A percentile compares a stretch with the other conserved stretches of the same genome.
Conservation (phyloP, 106 monocot genomes). For the Dendrobium huoshanense region DNA sequence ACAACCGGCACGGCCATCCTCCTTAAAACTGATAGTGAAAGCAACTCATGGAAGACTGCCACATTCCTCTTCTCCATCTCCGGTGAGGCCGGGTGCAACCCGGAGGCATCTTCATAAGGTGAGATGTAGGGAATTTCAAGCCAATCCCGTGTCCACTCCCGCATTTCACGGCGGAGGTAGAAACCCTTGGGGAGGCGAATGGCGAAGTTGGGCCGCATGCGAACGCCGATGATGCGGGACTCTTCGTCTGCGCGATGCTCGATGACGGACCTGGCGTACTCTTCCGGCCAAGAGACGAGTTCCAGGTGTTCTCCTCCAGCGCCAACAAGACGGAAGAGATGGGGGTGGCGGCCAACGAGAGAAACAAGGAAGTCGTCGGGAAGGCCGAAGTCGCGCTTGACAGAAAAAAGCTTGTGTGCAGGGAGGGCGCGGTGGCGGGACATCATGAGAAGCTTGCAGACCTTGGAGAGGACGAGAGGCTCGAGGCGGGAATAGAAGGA, state of each 20-base stretch:
- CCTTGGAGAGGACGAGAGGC: conserved; percentile 32
- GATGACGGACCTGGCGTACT: conserved; percentile 49
- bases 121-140: conserved; percentile 81
- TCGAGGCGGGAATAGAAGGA: conserved; percentile 30
- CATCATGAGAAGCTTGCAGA: conserved; percentile 84
- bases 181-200: conserved; percentile 62
- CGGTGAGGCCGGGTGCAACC: conserved; percentile 38
- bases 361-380: conserved; percentile 56
- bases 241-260: conserved; percentile 58
- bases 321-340: conserved; percentile 40
- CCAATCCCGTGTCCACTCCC: conserved; percentile 93
- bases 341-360: conserved; percentile 42
- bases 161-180: conserved; percentile 73
- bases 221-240: conserved; percentile 38
- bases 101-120: conserved; percentile 60
- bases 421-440: conserved; percentile 39
- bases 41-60: conserved; percentile 69
- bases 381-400: conserved; percentile 72
- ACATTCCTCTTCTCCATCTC: conserved; percentile 92
- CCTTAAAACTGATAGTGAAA: conserved; percentile 55
- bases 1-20: conserved; percentile 56
- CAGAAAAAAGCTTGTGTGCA: conserved; percentile 51
- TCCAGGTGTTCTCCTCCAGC: conserved; percentile 30
- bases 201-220: conserved; percentile 62
- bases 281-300: conserved; percentile 63